Evolutionary conservation across 2,329 filamentous ascomycete genomes (phyloP).

Genomic region (Penicillium sp.): DNA sequence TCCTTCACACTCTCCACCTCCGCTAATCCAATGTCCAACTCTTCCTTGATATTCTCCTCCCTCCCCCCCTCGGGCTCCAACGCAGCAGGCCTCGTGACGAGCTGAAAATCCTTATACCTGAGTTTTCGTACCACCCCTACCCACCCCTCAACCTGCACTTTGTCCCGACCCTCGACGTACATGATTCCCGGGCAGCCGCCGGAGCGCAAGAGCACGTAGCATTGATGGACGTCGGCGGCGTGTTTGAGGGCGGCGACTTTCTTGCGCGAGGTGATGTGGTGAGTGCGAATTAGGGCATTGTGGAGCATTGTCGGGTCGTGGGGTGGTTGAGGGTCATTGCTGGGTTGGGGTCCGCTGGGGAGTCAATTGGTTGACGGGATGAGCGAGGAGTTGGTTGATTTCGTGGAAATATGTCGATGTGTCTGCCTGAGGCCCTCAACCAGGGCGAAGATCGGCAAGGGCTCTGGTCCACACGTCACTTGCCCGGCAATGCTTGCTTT

Average conservation of each 20-base stretch:
- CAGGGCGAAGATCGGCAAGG: not conserved
- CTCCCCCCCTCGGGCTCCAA: conserved; percentile 27
- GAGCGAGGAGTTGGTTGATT: not conserved
- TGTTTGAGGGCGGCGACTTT: conserved; percentile 69
- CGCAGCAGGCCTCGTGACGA: conserved; percentile 56
- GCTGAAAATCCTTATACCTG: conserved; percentile 72
- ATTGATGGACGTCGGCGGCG: conserved; percentile 60
- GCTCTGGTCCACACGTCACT: not conserved
- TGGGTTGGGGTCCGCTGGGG: not conserved
- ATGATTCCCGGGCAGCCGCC: conserved; percentile 74
- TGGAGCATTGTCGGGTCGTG: conserved; percentile 28
- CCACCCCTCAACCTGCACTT: conserved; percentile 62
- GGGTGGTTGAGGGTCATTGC: not conserved
- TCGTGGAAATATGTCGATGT: not conserved
- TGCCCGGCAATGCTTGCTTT: too few relatives aligned
- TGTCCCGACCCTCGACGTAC: conserved; percentile 68
- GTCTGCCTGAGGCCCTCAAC: not conserved
- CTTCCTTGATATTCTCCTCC: not conserved
- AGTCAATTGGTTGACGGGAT: not conserved
- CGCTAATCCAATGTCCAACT: conserved; percentile 42
- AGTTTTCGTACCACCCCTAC: conserved; percentile 65
- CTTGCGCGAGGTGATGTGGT: conserved; percentile 80
- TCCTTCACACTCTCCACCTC: conserved; percentile 67
- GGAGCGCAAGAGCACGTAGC: conserved; percentile 66
- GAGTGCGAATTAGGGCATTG: conserved; percentile 71